Evolutionary conservation across 163 green algal species (phyloP).

Genomic region (Coccomyxa subellipsoidea): DNA sequence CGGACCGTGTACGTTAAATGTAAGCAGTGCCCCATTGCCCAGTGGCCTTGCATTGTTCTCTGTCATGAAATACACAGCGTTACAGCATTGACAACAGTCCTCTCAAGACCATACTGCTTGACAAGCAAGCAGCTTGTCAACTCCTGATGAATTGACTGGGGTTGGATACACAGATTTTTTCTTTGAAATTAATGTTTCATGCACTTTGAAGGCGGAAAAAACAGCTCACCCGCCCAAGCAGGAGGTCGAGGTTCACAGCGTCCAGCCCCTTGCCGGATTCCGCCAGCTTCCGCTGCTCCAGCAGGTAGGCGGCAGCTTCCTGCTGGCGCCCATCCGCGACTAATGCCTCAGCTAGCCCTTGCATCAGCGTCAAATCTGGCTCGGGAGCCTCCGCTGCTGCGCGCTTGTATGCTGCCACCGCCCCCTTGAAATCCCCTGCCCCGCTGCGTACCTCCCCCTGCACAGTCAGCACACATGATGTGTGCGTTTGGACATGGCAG

Average conservation of each 20-base stretch:
- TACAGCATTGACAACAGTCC: no score
- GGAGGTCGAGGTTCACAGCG: slow-evolving; percentile 31
- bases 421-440: slow-evolving; percentile 13
- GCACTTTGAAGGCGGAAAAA: no score
- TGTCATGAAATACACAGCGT: no score
- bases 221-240: slow-evolving; percentile 10
- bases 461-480: background rate
- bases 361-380: slow-evolving; percentile 32
- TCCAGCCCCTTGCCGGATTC: background rate
- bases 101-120: no score
- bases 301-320: slow-evolving; percentile 13
- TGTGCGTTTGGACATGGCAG: no score
- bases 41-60: no score
- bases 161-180: no score
- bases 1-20: no score
- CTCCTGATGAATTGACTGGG: no score
- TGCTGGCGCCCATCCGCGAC: slow-evolving; percentile 31
- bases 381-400: slow-evolving; percentile 17
- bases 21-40: no score
- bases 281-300: background rate
- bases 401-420: slow-evolving; percentile 33
- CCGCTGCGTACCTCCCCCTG: background rate
- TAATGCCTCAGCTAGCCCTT: slow-evolving; percentile 32
- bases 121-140: no score
- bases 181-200: no score